Conservation (phyloP, 1,284 basidiomycete genomes). For the Coniferiporia sulphurascens region DNA sequence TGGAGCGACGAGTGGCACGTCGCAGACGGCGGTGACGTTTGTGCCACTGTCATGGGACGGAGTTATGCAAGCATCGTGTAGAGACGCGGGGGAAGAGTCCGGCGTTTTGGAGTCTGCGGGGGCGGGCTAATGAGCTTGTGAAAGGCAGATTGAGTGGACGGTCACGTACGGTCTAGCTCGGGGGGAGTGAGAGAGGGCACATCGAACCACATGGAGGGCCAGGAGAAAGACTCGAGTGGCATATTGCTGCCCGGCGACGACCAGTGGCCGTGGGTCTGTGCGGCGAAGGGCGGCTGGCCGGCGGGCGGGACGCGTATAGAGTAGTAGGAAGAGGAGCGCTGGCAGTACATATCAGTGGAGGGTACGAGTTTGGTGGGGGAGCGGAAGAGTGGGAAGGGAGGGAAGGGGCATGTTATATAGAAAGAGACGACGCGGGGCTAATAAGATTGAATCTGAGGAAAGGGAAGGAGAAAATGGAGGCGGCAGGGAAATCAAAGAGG, state of each 20-base stretch:
- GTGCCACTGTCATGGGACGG: slow-evolving; percentile 5
- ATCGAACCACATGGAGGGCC: slow-evolving; percentile 18
- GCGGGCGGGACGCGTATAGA: neutral
- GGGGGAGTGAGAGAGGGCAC: slow-evolving; percentile 11
- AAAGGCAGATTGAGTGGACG: neutral
- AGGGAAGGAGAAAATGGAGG: no score
- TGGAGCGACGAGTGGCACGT: slow-evolving; percentile 8
- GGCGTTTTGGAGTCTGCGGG: slow-evolving; percentile 15
- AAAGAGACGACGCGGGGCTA: neutral
- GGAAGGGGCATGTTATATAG: slow-evolving; percentile 7
- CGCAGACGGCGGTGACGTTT: slow-evolving; percentile 12
- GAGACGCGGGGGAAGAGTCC: slow-evolving; percentile 13
- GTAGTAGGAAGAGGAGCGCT: neutral
- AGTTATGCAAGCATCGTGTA: slow-evolving; percentile 14
- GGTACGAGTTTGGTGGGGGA: neutral
- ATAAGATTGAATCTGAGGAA: neutral
- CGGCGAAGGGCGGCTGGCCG: neutral
- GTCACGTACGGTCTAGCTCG: slow-evolving; percentile 16
- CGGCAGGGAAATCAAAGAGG: no score
- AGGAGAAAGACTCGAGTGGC: slow-evolving; percentile 13
- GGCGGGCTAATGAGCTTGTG: neutral
- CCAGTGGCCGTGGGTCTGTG: neutral
- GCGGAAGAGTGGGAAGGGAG: neutral
- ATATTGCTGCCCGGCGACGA: neutral
- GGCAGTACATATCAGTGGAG: neutral